Conservation (phyloP, 306 rosid genomes). For the Aeschynomene evenia region DNA sequence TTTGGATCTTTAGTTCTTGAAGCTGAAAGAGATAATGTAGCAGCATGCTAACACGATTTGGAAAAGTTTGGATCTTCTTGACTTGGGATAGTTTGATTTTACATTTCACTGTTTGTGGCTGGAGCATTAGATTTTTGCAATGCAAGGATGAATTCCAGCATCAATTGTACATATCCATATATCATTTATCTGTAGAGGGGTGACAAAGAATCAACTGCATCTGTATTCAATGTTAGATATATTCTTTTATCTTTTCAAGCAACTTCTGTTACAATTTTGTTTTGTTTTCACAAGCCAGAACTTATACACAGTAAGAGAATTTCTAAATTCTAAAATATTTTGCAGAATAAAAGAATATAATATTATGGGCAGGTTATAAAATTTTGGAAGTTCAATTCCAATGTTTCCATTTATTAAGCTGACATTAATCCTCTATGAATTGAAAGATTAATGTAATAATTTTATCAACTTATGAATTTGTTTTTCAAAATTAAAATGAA, state of each 20-base stretch:
- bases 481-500: too few species aligned
- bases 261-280: not conserved
- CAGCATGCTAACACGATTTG: not conserved
- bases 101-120: conserved; percentile 10
- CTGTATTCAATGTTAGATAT: not conserved
- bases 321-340: not conserved
- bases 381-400: too few species aligned
- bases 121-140: conserved; percentile 12
- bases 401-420: too few species aligned
- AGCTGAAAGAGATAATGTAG: conserved; percentile 23
- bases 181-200: conserved; percentile 21
- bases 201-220: conserved; percentile 5
- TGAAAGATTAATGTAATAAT: too few species aligned
- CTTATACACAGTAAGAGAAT: not conserved
- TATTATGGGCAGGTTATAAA: too few species aligned
- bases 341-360: not conserved
- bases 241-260: not conserved
- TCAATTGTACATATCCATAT: conserved; percentile 25
- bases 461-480: too few species aligned
- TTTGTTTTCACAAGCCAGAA: not conserved
- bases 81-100: not conserved
- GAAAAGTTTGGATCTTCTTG: not conserved
- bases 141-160: conserved; percentile 16
- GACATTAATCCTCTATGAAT: too few species aligned
- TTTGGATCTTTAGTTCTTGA: conserved; percentile 22